A percentile compares a stretch with the other conserved stretches of the same genome.
Evolutionary conservation across 306 rosid genomes (phyloP).

Genomic region (Mimosa bimucronata): DNA sequence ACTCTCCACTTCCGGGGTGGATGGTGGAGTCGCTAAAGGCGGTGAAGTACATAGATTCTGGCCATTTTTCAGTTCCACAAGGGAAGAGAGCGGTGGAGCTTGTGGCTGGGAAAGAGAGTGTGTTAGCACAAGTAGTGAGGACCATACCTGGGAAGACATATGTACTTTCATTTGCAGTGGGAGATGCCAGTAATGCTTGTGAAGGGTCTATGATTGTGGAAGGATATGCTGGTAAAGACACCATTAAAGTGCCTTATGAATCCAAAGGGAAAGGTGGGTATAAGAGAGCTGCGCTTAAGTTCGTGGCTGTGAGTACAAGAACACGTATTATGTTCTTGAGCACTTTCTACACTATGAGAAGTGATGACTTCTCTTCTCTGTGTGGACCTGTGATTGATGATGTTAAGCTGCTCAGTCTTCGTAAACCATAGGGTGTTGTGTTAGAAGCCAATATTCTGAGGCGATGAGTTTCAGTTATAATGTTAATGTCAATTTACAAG

Average conservation of each 20-base stretch:
- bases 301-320: conserved; percentile 48
- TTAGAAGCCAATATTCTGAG: background rate
- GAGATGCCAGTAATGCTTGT: conserved; percentile 73
- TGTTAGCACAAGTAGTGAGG: conserved; percentile 66
- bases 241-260: conserved; percentile 63
- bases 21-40: conserved; percentile 83
- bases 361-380: conserved; percentile 72
- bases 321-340: conserved; percentile 66
- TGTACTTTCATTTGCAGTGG: conserved; percentile 58
- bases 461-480: background rate
- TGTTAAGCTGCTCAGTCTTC: conserved; percentile 53
- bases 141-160: conserved; percentile 61
- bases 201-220: conserved; percentile 74
- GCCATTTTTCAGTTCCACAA: conserved; percentile 64
- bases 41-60: conserved; percentile 72
- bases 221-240: conserved; percentile 64
- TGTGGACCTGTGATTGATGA: conserved; percentile 83
- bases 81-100: conserved; percentile 73
- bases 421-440: conserved; percentile 36
- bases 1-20: conserved; percentile 82
- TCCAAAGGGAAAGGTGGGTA: conserved; percentile 78
- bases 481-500: background rate
- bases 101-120: conserved; percentile 80
- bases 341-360: conserved; percentile 73
- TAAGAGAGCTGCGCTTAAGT: conserved; percentile 60